Evolutionary conservation across 2,329 filamentous ascomycete genomes (phyloP).

Genomic region (Catunica adiposa): DNA sequence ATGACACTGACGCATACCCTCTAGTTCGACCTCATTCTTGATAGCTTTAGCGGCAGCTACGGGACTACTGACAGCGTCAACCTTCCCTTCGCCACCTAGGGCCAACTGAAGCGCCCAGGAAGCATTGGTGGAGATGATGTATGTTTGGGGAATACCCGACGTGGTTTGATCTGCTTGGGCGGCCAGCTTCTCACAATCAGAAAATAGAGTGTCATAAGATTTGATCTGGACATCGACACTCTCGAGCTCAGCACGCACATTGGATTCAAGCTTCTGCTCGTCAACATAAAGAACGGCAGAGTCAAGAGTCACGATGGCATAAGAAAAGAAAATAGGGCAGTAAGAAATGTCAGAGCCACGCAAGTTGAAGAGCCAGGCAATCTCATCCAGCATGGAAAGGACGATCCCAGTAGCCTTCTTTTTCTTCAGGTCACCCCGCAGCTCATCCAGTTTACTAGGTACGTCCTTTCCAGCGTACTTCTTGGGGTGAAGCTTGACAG

Average conservation of each 20-base stretch:
- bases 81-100: slow-evolving; percentile 67
- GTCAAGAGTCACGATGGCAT: slow-evolving; percentile 68
- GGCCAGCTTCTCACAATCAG: slow-evolving; percentile 53
- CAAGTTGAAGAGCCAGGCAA: slow-evolving; percentile 97
- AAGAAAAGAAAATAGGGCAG: slow-evolving; percentile 97
- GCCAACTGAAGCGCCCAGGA: slow-evolving; percentile 86
- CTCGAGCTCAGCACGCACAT: slow-evolving; percentile 53
- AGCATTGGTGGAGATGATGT: slow-evolving; percentile 70
- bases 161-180: slow-evolving; percentile 22
- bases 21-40: slow-evolving; percentile 78
- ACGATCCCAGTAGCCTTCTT: slow-evolving; percentile 78
- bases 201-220: slow-evolving; percentile 69
- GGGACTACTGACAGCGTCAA: slow-evolving; percentile 76
- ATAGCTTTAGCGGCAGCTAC: slow-evolving; percentile 83
- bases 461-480: slow-evolving; percentile 71
- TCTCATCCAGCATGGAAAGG: slow-evolving; percentile 87
- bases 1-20: slow-evolving; percentile 88
- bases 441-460: slow-evolving; percentile 63
- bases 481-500: slow-evolving; percentile 52
- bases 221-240: slow-evolving; percentile 55
- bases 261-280: slow-evolving; percentile 53
- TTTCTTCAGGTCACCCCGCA: slow-evolving; percentile 83
- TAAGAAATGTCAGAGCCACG: slow-evolving; percentile 90
- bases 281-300: slow-evolving; percentile 73
- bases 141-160: slow-evolving; percentile 38